Percentiles rank a stretch among this genome's conserved stretches.
Evolutionary conservation across 768 basidiomycete genomes (phyloP).

Genomic region (Termitomyces sp.): DNA sequence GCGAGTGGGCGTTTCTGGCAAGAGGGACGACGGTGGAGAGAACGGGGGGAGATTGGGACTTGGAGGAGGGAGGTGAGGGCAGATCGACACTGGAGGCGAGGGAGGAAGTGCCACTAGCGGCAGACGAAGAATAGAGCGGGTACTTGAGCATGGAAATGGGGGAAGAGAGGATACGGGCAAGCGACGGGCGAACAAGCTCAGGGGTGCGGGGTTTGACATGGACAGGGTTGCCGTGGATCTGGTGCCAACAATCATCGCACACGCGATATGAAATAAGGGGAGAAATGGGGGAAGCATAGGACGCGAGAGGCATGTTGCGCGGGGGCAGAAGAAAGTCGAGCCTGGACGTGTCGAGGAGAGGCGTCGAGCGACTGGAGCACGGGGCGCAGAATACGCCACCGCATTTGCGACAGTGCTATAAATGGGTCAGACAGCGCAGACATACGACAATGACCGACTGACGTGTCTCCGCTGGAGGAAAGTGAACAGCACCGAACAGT

Average conservation of each 20-base stretch:
- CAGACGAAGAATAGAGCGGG: slow-evolving; percentile 6
- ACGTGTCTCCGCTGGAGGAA: slow-evolving; percentile 74
- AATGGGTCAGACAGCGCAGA: slow-evolving; percentile 15
- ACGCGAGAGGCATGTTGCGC: slow-evolving; percentile 51
- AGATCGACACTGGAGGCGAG: slow-evolving; percentile 22
- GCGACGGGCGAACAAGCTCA: slow-evolving; percentile 26
- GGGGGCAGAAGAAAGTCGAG: slow-evolving; percentile 71
- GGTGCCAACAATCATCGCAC: slow-evolving; percentile 74
- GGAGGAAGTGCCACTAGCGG: slow-evolving; percentile 28
- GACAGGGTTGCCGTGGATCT: slow-evolving; percentile 54
- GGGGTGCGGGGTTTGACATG: slow-evolving; percentile 39
- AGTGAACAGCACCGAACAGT: slow-evolving; percentile 59
- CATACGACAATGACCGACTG: slow-evolving; percentile 22
- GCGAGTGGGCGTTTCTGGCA: slow-evolving; percentile 21
- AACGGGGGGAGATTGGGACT: slow-evolving; percentile 12
- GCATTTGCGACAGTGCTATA: slow-evolving; percentile 78
- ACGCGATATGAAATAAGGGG: slow-evolving; percentile 58
- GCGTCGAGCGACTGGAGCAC: slow-evolving; percentile 54
- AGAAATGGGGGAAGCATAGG: slow-evolving; percentile 52
- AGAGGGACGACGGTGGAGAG: slow-evolving; percentile 20
- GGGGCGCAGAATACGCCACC: slow-evolving; percentile 69
- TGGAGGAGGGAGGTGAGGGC: background rate
- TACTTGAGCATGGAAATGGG: slow-evolving; percentile 33
- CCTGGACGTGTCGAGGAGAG: slow-evolving; percentile 67
- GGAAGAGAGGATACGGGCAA: slow-evolving; percentile 29